phyloP scores from a whole-genome alignment of 257 asterid species.

The Solanum chaucha region DNA sequence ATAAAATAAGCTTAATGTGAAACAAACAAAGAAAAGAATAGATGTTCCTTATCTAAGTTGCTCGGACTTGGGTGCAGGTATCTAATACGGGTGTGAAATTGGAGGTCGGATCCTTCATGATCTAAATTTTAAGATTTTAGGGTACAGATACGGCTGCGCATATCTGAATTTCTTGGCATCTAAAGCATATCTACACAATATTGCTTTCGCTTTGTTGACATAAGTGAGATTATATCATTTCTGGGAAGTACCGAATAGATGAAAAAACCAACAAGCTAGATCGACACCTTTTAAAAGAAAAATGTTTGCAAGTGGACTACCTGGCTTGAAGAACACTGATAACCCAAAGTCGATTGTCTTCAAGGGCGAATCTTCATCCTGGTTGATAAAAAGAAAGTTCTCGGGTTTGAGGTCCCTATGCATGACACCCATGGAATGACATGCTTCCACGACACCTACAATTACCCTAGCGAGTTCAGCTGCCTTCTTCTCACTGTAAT shows the following conservation, averaged over 20 bases:
- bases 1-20: background rate
- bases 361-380: slow-evolving; percentile 56
- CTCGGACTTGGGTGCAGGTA: background rate
- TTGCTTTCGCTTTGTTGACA: background rate
- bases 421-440: slow-evolving; percentile 88
- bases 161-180: background rate
- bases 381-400: slow-evolving; percentile 58
- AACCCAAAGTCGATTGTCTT: slow-evolving; percentile 79
- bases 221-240: background rate
- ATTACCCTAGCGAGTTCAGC: slow-evolving; percentile 83
- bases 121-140: background rate
- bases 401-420: slow-evolving; percentile 88
- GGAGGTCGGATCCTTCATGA: background rate
- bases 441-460: slow-evolving; percentile 66
- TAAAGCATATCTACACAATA: background rate
- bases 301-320: slow-evolving; percentile 16
- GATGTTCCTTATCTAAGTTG: background rate
- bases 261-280: background rate
- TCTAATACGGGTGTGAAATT: background rate
- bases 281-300: background rate
- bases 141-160: background rate
- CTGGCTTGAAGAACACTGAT: slow-evolving; percentile 83
- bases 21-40: background rate
- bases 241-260: background rate
- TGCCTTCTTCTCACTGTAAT: slow-evolving; percentile 77